phyloP scores from a whole-genome alignment of 2,329 filamentous ascomycete species.

The Acrocalymma vagum region DNA sequence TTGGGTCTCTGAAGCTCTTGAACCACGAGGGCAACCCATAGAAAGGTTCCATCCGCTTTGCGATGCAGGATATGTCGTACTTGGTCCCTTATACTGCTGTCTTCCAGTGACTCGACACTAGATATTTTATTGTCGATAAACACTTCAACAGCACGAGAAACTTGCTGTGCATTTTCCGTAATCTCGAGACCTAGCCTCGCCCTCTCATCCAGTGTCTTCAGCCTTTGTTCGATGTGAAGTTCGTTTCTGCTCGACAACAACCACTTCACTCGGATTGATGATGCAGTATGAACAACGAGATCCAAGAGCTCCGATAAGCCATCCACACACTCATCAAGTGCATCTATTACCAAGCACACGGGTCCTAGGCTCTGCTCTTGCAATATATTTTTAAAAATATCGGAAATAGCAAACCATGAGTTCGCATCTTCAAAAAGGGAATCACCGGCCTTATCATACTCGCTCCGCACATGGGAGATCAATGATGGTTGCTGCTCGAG shows the following conservation, averaged over 20 bases:
- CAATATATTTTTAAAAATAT: constrained; percentile 52
- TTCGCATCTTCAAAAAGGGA: constrained; percentile 45
- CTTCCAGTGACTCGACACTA: constrained; percentile 21
- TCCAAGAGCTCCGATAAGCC: constrained; percentile 13
- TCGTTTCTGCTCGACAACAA: constrained; percentile 53
- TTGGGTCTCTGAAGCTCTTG: constrained; percentile 36
- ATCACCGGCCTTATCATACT: constrained; percentile 45
- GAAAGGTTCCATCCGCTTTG: constrained; percentile 52
- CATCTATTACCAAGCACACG: constrained; percentile 10
- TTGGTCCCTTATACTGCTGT: not conserved
- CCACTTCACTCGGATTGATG: constrained; percentile 34
- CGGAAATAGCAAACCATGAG: constrained; percentile 32
- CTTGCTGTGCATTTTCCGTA: constrained; percentile 35
- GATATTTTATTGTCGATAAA: constrained; percentile 50
- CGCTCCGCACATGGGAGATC: constrained; percentile 40
- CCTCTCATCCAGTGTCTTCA: constrained; percentile 26
- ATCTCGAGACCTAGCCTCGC: constrained; percentile 42
- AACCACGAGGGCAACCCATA: constrained; percentile 41
- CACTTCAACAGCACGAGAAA: constrained; percentile 43
- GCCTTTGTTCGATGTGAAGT: constrained; percentile 41
- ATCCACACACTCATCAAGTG: constrained; percentile 13
- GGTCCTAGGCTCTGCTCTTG: constrained; percentile 31
- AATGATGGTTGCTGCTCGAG: constrained; percentile 43
- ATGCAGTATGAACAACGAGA: constrained; percentile 6
- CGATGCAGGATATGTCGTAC: constrained; percentile 22